These are phyloP conservation scores for Ampelocalamus luodianensis DNA, from an alignment of 176 grass and related monocot species.

Conservation along the genomic window DNA sequence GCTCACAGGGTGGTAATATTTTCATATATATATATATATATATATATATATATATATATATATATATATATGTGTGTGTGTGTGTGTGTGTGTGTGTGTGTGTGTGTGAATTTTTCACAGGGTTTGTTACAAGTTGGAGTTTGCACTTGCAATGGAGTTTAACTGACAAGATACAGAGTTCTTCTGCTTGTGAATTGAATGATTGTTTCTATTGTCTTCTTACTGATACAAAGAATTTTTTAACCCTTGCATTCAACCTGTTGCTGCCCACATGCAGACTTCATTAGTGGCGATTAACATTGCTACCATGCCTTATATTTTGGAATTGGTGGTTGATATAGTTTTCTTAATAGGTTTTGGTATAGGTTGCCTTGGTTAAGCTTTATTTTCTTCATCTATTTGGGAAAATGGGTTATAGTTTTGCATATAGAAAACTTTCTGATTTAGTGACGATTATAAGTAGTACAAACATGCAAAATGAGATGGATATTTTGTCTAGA, in stretches of 20 bases:
- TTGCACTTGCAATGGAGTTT: conserved; percentile 31
- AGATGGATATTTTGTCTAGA: conserved; percentile 15
- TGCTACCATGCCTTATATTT: conserved; percentile 26
- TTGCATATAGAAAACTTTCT: conserved; percentile 20
- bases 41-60: conserved; percentile 32
- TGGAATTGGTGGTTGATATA: conserved; percentile 10
- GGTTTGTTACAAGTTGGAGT: conserved; percentile 49
- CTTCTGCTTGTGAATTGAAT: conserved; percentile 26
- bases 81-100: no score
- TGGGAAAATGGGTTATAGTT: conserved; percentile 7
- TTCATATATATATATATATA: background rate
- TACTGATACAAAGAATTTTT: conserved; percentile 12
- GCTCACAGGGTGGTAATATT: conserved; percentile 85
- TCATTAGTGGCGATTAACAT: conserved; percentile 24
- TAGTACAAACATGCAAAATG: conserved; percentile 19
- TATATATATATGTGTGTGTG: background rate
- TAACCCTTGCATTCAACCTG: conserved; percentile 17
- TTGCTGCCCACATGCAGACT: conserved; percentile 11
- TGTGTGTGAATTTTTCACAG: conserved; percentile 51
- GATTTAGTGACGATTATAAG: background rate
- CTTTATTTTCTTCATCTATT: background rate
- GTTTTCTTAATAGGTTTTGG: conserved; percentile 11
- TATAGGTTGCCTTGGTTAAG: conserved; percentile 6
- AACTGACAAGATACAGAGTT: conserved; percentile 39
- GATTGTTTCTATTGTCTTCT: conserved; percentile 12